Evolutionary conservation across 768 basidiomycete species (phyloP).

Genomic region (Leucocoprinus leucothites): DNA sequence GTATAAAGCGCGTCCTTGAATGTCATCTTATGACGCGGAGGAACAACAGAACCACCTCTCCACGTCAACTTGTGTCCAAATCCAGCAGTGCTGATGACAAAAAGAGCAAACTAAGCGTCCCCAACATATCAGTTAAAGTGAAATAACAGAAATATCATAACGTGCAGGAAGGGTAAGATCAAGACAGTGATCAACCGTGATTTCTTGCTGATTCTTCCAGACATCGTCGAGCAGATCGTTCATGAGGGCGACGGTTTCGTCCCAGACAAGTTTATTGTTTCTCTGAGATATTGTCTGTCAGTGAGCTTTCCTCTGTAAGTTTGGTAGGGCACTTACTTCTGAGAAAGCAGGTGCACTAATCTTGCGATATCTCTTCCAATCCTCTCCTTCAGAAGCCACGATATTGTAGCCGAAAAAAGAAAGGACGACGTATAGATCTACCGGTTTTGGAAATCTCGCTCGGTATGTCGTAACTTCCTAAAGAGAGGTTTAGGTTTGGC

Average conservation of each 20-base stretch:
- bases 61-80: conserved; percentile 47
- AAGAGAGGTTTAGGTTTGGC: not conserved
- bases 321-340: conserved; percentile 35
- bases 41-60: conserved; percentile 30
- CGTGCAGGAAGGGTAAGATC: conserved; percentile 49
- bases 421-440: conserved; percentile 41
- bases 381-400: too few relatives aligned
- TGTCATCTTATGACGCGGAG: conserved; percentile 38
- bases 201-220: conserved; percentile 36
- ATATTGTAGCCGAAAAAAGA: conserved; percentile 58
- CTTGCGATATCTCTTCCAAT: conserved; percentile 67
- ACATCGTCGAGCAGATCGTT: conserved; percentile 39
- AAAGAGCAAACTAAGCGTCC: conserved; percentile 43
- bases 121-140: not conserved
- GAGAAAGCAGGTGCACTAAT: conserved; percentile 64
- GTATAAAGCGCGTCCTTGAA: conserved; percentile 42
- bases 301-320: not conserved
- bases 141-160: conserved; percentile 10
- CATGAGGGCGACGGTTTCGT: conserved; percentile 38
- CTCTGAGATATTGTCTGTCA: conserved; percentile 47
- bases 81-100: conserved; percentile 42
- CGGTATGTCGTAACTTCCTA: conserved; percentile 52
- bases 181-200: conserved; percentile 40
- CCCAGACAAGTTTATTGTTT: conserved; percentile 46
- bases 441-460: conserved; percentile 55